These are phyloP conservation scores for Begonia fuchsioides DNA, from an alignment of 306 rosid genomes.

Conservation along the genomic window DNA sequence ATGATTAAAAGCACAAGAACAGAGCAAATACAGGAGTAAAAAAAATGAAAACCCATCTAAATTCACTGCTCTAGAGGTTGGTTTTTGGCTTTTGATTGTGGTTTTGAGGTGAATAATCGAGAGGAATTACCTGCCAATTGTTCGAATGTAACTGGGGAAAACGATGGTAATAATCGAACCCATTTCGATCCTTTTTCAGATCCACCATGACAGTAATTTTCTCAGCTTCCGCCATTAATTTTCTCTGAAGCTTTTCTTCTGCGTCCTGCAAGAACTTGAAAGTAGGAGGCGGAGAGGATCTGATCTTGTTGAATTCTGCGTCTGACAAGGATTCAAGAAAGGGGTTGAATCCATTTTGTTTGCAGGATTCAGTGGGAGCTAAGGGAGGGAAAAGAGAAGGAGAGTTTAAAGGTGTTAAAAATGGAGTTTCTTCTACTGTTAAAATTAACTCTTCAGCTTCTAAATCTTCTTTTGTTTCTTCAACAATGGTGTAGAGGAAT, in stretches of 20 bases:
- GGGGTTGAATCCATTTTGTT: conserved; percentile 54
- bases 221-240: too few species aligned
- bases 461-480: conserved; percentile 90
- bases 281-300: conserved; percentile 97
- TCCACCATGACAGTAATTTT: too few species aligned
- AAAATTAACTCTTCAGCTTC: conserved; percentile 60
- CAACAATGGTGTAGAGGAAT: conserved; percentile 77
- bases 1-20: too few species aligned
- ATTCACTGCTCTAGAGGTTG: too few species aligned
- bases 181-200: too few species aligned
- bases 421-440: conserved; percentile 73
- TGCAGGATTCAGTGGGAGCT: conserved; percentile 36
- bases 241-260: conserved; percentile 26
- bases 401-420: conserved; percentile 67
- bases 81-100: background rate
- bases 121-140: too few species aligned
- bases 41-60: too few species aligned
- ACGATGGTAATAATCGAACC: too few species aligned
- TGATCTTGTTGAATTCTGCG: conserved; percentile 68
- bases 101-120: too few species aligned
- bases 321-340: conserved; percentile 60
- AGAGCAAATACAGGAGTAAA: too few species aligned
- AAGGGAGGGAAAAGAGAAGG: conserved; percentile 69
- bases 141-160: too few species aligned
- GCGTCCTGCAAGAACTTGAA: conserved; percentile 92